Conservation (phyloP, 2,329 filamentous ascomycete genomes). For the Botrytis squamosa region DNA sequence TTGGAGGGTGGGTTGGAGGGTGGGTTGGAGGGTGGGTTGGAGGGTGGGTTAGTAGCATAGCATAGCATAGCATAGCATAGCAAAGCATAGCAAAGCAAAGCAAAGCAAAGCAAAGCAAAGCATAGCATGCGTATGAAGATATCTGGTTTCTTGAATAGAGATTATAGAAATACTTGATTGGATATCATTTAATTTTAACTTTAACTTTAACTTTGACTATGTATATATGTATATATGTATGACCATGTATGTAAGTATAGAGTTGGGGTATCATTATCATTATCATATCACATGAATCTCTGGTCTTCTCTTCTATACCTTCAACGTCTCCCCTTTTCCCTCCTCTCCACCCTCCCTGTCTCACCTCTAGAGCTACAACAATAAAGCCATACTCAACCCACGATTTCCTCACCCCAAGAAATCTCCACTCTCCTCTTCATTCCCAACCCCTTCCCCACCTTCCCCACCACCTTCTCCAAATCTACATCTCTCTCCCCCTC, state of each 20-base stretch:
- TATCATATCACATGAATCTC: neutral
- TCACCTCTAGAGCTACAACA: neutral
- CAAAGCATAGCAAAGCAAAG: neutral
- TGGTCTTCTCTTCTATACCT: neutral
- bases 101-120: neutral
- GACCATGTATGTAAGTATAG: neutral
- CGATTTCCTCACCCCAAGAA: neutral
- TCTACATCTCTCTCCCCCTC: neutral
- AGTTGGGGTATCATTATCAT: slow-evolving; percentile 1
- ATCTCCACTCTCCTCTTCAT: slow-evolving; percentile 7
- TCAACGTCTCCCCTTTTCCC: neutral
- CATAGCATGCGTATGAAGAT: neutral
- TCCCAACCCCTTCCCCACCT: neutral
- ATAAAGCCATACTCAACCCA: neutral
- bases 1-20: neutral
- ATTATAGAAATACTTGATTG: neutral
- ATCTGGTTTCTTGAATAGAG: neutral
- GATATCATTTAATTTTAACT: neutral
- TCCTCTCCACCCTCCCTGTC: neutral
- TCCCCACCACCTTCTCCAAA: neutral
- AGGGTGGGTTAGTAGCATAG: neutral
- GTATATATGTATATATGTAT: neutral
- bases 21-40: neutral
- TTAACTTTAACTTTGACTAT: neutral
- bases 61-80: neutral